Evolutionary conservation across 2,329 filamentous ascomycete genomes (phyloP).

Genomic region (Fusarium poae): DNA sequence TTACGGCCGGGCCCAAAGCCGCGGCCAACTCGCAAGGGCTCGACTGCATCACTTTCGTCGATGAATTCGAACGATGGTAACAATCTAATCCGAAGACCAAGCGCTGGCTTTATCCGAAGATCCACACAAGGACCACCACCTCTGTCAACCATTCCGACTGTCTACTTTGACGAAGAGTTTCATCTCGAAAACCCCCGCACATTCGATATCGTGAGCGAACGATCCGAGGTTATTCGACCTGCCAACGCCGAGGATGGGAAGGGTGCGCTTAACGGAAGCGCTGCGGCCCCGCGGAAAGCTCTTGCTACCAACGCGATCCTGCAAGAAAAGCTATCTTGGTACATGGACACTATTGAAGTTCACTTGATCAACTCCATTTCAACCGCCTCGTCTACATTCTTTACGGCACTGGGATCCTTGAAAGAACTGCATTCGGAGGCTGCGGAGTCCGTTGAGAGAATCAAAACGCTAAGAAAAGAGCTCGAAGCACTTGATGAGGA

Average conservation of each 20-base stretch:
- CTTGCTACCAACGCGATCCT: slow-evolving; percentile 96
- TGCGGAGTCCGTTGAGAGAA: slow-evolving; percentile 88
- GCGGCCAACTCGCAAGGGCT: slow-evolving; percentile 52
- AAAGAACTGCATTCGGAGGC: slow-evolving; percentile 93
- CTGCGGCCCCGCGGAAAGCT: slow-evolving; percentile 78
- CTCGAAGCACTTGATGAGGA: slow-evolving; percentile 85
- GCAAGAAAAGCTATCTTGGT: slow-evolving; percentile 99
- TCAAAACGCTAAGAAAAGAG: slow-evolving; percentile 84
- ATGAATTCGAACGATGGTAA: slow-evolving; percentile 63
- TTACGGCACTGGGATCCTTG: slow-evolving; percentile 90
- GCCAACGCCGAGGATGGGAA: slow-evolving; percentile 69
- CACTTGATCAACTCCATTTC: slow-evolving; percentile 97
- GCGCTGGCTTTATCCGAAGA: slow-evolving; percentile 67
- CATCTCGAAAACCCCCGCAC: slow-evolving; percentile 95
- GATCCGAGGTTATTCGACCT: slow-evolving; percentile 91
- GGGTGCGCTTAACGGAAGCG: slow-evolving; percentile 67
- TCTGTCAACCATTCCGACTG: slow-evolving; percentile 88
- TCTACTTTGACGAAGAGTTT: slow-evolving; percentile 97
- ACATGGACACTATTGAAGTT: slow-evolving; percentile 99
- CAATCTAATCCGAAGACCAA: slow-evolving; percentile 59
- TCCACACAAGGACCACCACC: slow-evolving; percentile 81
- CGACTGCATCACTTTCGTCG: slow-evolving; percentile 62
- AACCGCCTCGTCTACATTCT: slow-evolving; percentile 94
- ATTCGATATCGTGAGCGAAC: slow-evolving; percentile 96
- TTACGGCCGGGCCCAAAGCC: slow-evolving; percentile 58